These are phyloP conservation scores for Fusarium oligoseptatum DNA, from an alignment of 2,329 filamentous ascomycete species.

Conservation along the genomic window DNA sequence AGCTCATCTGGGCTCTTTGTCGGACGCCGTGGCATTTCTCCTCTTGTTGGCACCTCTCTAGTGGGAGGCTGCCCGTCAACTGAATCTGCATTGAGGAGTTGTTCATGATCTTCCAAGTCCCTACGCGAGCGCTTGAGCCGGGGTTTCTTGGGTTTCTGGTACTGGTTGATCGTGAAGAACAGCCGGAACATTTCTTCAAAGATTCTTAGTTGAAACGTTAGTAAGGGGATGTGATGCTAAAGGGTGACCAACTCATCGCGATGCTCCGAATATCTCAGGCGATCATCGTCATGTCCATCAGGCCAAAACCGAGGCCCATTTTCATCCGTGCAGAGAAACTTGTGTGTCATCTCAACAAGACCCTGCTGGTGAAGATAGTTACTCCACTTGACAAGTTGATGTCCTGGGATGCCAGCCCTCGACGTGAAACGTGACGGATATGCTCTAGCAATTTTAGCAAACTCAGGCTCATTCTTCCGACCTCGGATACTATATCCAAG, in stretches of 20 bases:
- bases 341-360: slow-evolving; percentile 18
- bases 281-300: too few species aligned
- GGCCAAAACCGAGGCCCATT: slow-evolving; percentile 13
- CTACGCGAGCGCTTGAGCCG: too few species aligned
- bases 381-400: too few species aligned
- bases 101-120: neutral
- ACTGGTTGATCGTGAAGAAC: slow-evolving; percentile 3
- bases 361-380: too few species aligned
- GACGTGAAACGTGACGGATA: neutral
- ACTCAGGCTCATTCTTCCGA: neutral
- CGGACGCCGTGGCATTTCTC: too few species aligned
- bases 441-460: neutral
- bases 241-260: too few species aligned
- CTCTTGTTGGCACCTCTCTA: neutral
- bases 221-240: too few species aligned
- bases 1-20: slow-evolving; percentile 8
- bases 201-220: too few species aligned
- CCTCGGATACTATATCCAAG: neutral
- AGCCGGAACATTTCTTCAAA: slow-evolving; percentile 7
- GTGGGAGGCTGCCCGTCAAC: fast-evolving
- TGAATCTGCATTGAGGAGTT: neutral
- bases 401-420: neutral
- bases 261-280: too few species aligned
- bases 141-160: too few species aligned
- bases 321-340: neutral